Evolutionary conservation across 116 monocot species (phyloP).

Genomic region (Phalaenopsis hybrid): DNA sequence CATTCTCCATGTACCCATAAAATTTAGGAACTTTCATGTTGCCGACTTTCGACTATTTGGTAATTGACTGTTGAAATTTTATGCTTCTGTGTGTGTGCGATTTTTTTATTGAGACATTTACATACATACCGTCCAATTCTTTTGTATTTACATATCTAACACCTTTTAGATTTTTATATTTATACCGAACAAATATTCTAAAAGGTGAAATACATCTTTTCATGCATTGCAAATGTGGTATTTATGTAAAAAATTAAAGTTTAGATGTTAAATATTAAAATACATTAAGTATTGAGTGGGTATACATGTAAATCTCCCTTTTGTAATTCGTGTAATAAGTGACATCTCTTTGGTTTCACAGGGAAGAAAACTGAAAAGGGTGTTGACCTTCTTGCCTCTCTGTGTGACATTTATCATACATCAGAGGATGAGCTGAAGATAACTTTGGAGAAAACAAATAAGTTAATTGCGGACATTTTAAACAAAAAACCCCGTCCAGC

Average conservation of each 20-base stretch:
- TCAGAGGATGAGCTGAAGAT: slow-evolving; percentile 51
- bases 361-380: slow-evolving; percentile 41
- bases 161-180: too few species aligned
- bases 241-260: too few species aligned
- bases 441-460: slow-evolving; percentile 39
- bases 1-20: slow-evolving; percentile 40
- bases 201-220: too few species aligned
- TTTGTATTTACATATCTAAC: too few species aligned
- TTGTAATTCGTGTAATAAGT: too few species aligned
- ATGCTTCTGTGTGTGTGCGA: not conserved
- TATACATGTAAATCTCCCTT: too few species aligned
- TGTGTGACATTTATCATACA: slow-evolving; percentile 38
- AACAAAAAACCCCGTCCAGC: slow-evolving; percentile 38
- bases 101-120: too few species aligned
- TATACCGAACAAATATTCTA: too few species aligned
- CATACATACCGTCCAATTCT: too few species aligned
- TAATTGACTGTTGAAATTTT: slow-evolving; percentile 5
- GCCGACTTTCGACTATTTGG: slow-evolving; percentile 29
- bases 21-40: slow-evolving; percentile 35
- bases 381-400: slow-evolving; percentile 40
- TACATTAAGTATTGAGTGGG: too few species aligned
- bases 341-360: too few species aligned
- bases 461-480: slow-evolving; percentile 39
- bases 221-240: too few species aligned
- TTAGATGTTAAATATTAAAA: not conserved